phyloP scores from a whole-genome alignment of 768 basidiomycete species.

The Lactarius sanguifluus region DNA sequence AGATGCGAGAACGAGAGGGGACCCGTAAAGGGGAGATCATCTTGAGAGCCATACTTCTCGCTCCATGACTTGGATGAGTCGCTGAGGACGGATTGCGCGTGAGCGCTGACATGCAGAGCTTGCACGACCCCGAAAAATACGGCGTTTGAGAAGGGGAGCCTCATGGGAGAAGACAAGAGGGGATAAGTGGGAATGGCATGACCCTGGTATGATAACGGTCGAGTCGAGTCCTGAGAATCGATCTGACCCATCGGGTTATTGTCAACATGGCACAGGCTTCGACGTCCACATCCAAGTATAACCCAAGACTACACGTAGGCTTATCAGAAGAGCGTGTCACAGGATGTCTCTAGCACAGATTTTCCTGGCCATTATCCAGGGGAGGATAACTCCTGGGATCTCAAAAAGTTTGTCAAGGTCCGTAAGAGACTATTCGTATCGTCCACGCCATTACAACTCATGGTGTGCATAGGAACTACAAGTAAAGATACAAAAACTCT shows the following conservation, averaged over 20 bases:
- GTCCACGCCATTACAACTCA: constrained; percentile 32
- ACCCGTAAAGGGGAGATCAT: constrained; percentile 76
- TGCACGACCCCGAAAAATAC: not conserved
- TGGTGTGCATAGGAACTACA: constrained; percentile 58
- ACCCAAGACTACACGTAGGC: constrained; percentile 60
- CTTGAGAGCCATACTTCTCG: constrained; percentile 71
- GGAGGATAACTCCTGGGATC: constrained; percentile 84
- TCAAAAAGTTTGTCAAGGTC: constrained; percentile 75
- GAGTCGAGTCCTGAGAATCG: not conserved
- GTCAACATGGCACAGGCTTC: constrained; percentile 19
- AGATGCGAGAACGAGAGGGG: constrained; percentile 82
- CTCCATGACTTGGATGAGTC: constrained; percentile 44
- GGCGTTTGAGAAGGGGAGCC: not conserved
- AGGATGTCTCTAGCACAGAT: constrained; percentile 82
- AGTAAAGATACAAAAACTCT: constrained; percentile 75
- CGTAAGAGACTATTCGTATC: constrained; percentile 32
- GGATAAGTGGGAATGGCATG: not conserved
- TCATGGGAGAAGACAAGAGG: constrained; percentile 4
- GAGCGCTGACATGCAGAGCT: not conserved
- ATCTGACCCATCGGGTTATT: not conserved
- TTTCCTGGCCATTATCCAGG: constrained; percentile 87
- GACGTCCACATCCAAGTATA: constrained; percentile 30
- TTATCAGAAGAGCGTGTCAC: constrained; percentile 69
- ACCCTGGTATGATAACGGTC: not conserved
- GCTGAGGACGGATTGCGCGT: constrained; percentile 5